Conservation (phyloP, 441 rosid species). For the Populus hybrid region DNA sequence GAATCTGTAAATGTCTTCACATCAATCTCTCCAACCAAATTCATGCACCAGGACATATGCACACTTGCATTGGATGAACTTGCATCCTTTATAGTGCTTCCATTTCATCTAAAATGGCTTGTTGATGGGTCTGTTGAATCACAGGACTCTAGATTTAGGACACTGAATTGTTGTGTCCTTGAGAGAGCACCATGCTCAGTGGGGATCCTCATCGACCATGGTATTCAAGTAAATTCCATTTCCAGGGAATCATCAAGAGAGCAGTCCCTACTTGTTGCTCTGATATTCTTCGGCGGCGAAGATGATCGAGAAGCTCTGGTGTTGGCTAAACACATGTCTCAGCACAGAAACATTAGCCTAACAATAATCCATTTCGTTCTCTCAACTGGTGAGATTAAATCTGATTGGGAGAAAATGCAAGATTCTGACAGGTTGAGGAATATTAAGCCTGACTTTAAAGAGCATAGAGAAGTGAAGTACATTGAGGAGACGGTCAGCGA, state of each 20-base stretch:
- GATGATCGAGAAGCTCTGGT: constrained; percentile 1
- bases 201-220: constrained; percentile 29
- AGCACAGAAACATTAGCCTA: neutral
- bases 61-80: constrained; percentile 32
- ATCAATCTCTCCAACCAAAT: constrained; percentile 28
- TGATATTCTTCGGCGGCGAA: neutral
- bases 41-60: constrained; percentile 46
- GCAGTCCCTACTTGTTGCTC: neutral
- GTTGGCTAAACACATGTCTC: neutral
- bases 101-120: constrained; percentile 38
- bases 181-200: constrained; percentile 40
- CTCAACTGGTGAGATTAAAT: neutral
- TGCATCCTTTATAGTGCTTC: constrained; percentile 33
- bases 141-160: constrained; percentile 13
- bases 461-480: neutral
- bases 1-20: constrained; percentile 27
- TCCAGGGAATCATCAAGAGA: neutral
- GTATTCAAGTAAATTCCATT: neutral
- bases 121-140: constrained; percentile 25
- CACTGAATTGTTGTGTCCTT: constrained; percentile 23
- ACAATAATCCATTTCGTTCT: neutral
- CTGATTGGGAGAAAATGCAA: neutral
- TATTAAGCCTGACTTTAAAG: neutral
- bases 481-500: neutral
- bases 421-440: neutral